A percentile compares a stretch with the other conserved stretches of the same genome.
Conservation (phyloP, 306 rosid species). For the Vigna nakashimae region DNA sequence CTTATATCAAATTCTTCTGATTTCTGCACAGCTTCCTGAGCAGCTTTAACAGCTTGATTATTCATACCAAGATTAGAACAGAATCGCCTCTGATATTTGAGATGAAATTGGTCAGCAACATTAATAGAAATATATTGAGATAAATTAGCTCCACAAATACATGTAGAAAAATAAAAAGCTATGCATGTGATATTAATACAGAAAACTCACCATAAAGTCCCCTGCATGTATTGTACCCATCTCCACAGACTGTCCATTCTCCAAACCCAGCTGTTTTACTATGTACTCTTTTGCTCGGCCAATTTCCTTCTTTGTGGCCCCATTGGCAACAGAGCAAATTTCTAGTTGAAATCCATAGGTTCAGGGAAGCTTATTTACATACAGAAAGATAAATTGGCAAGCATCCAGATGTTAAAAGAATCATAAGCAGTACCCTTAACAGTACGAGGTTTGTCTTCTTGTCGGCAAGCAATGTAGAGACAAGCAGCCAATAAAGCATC, state of each 20-base stretch:
- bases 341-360: conserved; percentile 84
- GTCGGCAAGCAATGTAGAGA: conserved; percentile 98
- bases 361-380: conserved; percentile 80
- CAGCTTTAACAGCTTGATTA: conserved; percentile 97
- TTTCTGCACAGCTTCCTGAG: conserved; percentile 93
- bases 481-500: conserved; percentile 99
- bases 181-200: conserved; percentile 17
- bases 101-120: conserved; percentile 38
- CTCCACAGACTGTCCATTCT: conserved; percentile 94
- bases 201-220: conserved; percentile 85
- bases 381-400: conserved; percentile 68
- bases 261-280: conserved; percentile 97
- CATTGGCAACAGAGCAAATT: conserved; percentile 98
- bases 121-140: conserved; percentile 4
- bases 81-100: conserved; percentile 78
- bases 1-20: conserved; percentile 96
- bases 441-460: conserved; percentile 97
- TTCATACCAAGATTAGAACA: conserved; percentile 98
- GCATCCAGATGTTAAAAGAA: conserved; percentile 73
- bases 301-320: conserved; percentile 98
- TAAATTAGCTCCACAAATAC: conserved; percentile 9
- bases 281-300: conserved; percentile 99
- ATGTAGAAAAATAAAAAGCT: conserved; percentile 14
- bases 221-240: conserved; percentile 99
- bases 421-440: conserved; percentile 90